A percentile compares a stretch with the other conserved stretches of the same genome.
Conservation (phyloP, 2,329 filamentous ascomycete species). For the Zasmidium citrigriseum region DNA sequence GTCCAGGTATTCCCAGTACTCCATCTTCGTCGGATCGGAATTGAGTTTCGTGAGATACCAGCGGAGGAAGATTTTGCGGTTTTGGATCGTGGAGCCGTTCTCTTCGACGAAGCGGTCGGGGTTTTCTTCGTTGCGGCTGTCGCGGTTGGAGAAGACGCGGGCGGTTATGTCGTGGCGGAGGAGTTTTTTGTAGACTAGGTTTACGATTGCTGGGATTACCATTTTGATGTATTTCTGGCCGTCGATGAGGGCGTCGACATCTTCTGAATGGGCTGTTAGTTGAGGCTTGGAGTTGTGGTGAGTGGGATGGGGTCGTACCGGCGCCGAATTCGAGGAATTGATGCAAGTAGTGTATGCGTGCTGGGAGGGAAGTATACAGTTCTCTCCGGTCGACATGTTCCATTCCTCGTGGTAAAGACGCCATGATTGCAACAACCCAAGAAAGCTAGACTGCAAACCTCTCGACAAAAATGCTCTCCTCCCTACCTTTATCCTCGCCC, state of each 20-base stretch:
- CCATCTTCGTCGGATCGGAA: conserved; percentile 71
- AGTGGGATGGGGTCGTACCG: conserved; percentile 12
- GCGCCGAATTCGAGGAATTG: conserved; percentile 70
- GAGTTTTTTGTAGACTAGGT: conserved; percentile 81
- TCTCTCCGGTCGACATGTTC: conserved; percentile 69
- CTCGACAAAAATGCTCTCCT: not conserved
- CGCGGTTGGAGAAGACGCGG: conserved; percentile 66
- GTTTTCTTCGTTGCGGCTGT: conserved; percentile 65
- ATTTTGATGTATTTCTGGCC: conserved; percentile 77
- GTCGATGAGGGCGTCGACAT: conserved; percentile 68
- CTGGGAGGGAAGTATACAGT: conserved; percentile 70
- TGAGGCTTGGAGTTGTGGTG: not conserved
- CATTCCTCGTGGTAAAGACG: conserved; percentile 29
- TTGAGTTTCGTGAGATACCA: conserved; percentile 75
- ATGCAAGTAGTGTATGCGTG: conserved; percentile 71
- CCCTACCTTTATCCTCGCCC: not conserved
- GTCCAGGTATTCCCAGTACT: conserved; percentile 82
- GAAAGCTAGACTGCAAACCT: not conserved
- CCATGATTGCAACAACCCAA: conserved; percentile 2
- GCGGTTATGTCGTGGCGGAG: conserved; percentile 81
- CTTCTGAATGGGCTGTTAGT: conserved; percentile 51
- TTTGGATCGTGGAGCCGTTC: conserved; percentile 71
- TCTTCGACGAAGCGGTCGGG: conserved; percentile 66
- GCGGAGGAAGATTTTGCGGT: conserved; percentile 75
- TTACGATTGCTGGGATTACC: conserved; percentile 80